A percentile compares a stretch with the other conserved stretches of the same genome.
These are phyloP conservation scores for Thraustochytrium striatum DNA, from an alignment of 352 stramenopile genomes.

Conservation along the genomic window DNA sequence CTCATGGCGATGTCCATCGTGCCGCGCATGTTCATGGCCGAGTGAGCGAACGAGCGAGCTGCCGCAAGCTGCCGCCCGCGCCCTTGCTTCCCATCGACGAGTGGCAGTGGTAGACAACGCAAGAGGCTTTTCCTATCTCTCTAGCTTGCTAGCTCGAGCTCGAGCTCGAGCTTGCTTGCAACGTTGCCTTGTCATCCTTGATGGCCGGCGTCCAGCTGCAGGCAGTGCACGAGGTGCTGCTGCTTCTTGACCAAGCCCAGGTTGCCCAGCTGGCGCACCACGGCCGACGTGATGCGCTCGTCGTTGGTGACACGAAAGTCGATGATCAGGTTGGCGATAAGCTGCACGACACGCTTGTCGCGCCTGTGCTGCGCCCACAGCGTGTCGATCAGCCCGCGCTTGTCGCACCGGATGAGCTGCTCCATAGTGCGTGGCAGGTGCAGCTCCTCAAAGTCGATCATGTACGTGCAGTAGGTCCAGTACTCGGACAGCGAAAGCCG, in stretches of 20 bases:
- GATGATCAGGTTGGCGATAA: constrained; percentile 33
- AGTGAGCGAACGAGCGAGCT: background rate
- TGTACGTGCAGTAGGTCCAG: constrained; percentile 45
- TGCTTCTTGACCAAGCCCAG: constrained; percentile 28
- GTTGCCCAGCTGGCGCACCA: constrained; percentile 23
- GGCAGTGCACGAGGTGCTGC: background rate
- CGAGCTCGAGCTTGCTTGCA: no score
- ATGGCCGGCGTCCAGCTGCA: background rate
- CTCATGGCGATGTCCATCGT: constrained; percentile 99
- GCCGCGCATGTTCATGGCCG: constrained; percentile 88
- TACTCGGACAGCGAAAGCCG: background rate
- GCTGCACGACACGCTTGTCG: constrained; percentile 14
- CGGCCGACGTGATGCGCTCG: background rate
- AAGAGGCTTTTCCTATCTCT: no score
- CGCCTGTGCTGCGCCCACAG: constrained; percentile 11
- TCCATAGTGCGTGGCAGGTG: constrained; percentile 39
- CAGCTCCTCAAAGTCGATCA: constrained; percentile 36
- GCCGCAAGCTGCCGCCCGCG: no score
- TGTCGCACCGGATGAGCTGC: constrained; percentile 41
- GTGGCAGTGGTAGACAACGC: no score
- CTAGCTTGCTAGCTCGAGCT: no score
- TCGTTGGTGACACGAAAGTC: constrained; percentile 37
- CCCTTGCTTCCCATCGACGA: no score
- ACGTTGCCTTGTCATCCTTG: no score
- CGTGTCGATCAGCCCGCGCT: constrained; percentile 18